A percentile compares a stretch with the other conserved stretches of the same genome.
Evolutionary conservation across 176 grass and related monocot species (phyloP).

Genomic region (Juncus effusus): DNA sequence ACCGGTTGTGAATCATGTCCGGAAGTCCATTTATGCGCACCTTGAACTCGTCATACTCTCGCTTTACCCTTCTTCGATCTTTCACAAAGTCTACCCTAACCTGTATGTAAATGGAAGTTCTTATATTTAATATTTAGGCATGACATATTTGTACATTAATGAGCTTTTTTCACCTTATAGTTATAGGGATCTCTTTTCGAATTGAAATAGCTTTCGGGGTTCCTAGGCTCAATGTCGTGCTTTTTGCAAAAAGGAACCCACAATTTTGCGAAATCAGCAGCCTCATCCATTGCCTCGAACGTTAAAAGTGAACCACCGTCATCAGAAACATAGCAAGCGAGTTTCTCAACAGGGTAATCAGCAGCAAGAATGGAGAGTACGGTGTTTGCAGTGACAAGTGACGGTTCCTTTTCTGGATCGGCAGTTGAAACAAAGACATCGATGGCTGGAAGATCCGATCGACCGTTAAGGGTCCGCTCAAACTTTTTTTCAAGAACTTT

Average conservation of each 20-base stretch:
- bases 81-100: constrained; percentile 13
- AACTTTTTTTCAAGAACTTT: constrained; percentile 50
- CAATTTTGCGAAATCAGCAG: constrained; percentile 60
- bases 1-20: constrained; percentile 7
- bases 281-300: constrained; percentile 68
- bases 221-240: constrained; percentile 63
- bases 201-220: constrained; percentile 69
- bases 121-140: neutral
- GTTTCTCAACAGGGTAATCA: constrained; percentile 65
- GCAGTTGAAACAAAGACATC: constrained; percentile 86
- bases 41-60: constrained; percentile 29
- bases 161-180: constrained; percentile 19
- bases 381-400: constrained; percentile 72
- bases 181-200: constrained; percentile 69
- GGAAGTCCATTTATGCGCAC: constrained; percentile 23
- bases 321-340: constrained; percentile 83
- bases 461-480: constrained; percentile 47
- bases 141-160: no score
- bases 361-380: constrained; percentile 85
- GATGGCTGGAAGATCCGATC: constrained; percentile 46
- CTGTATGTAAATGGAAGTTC: neutral
- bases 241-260: constrained; percentile 88
- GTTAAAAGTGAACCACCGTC: constrained; percentile 62
- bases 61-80: constrained; percentile 25
- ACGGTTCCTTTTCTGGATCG: constrained; percentile 73